Evolutionary conservation across 2,329 filamentous ascomycete genomes (phyloP).

Genomic region (Cladosporium sp.): DNA sequence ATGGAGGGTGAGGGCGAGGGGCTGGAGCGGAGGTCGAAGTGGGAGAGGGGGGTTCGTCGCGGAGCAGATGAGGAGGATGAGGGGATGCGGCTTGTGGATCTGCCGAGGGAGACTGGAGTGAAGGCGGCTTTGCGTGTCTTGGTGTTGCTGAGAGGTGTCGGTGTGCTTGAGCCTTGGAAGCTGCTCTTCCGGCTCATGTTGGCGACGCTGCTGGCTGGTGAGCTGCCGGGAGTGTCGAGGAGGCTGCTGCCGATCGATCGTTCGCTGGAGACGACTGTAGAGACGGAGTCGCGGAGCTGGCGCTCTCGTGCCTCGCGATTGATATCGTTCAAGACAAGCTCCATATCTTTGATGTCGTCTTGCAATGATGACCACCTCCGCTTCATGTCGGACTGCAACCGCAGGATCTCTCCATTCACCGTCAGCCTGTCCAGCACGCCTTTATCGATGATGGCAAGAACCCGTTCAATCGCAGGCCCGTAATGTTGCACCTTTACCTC

Average conservation of each 20-base stretch:
- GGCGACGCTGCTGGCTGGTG: constrained; percentile 61
- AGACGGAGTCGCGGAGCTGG: constrained; percentile 84
- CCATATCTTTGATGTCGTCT: constrained; percentile 69
- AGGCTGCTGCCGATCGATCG: constrained; percentile 64
- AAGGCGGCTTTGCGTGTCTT: constrained; percentile 16
- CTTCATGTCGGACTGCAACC: constrained; percentile 78
- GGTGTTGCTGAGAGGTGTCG: constrained; percentile 27
- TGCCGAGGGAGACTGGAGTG: neutral
- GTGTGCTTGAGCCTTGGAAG: constrained; percentile 40
- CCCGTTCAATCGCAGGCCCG: constrained; percentile 83
- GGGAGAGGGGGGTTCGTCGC: constrained; percentile 7
- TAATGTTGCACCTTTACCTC: constrained; percentile 95
- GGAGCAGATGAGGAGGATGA: constrained; percentile 7
- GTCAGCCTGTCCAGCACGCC: constrained; percentile 94
- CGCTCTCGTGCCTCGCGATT: constrained; percentile 52
- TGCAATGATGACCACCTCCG: constrained; percentile 74
- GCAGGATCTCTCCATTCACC: constrained; percentile 89
- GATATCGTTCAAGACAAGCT: constrained; percentile 67
- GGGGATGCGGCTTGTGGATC: neutral
- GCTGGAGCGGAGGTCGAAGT: constrained; percentile 4
- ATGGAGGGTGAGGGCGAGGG: constrained; percentile 19
- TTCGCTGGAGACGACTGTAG: constrained; percentile 82
- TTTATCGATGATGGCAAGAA: constrained; percentile 87
- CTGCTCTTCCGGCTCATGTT: constrained; percentile 45
- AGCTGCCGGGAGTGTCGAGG: constrained; percentile 55